These are phyloP conservation scores for Amesomyces nigricolor DNA, from an alignment of 2,329 filamentous ascomycete species.

Conservation along the genomic window DNA sequence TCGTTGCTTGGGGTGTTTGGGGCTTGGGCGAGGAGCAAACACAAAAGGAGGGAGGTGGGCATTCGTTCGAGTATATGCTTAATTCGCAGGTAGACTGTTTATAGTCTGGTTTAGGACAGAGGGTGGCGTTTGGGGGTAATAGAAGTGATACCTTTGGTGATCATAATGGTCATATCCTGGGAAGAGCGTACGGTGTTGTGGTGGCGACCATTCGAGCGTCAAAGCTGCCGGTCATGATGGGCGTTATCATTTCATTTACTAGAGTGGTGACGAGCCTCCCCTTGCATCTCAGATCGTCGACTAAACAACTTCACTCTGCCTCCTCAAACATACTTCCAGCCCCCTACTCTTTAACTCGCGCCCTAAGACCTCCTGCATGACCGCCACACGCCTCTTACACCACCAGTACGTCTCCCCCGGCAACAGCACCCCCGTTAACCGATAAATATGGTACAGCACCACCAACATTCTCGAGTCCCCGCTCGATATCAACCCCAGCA, in stretches of 20 bases:
- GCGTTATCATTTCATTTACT: slow-evolving; percentile 3
- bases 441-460: slow-evolving; percentile 29
- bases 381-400: slow-evolving; percentile 21
- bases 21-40: no score
- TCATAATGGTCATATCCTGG: no score
- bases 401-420: slow-evolving; percentile 26
- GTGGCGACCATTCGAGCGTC: slow-evolving; percentile 18
- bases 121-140: neutral
- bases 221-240: slow-evolving; percentile 23
- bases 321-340: slow-evolving; percentile 23
- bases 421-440: slow-evolving; percentile 22
- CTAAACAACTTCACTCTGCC: slow-evolving; percentile 9
- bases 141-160: neutral
- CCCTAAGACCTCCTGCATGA: slow-evolving; percentile 23
- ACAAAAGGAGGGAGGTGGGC: no score
- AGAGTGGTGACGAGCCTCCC: neutral
- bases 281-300: neutral
- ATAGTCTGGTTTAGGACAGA: neutral
- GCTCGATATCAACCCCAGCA: slow-evolving; percentile 23
- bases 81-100: neutral
- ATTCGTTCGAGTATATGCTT: neutral
- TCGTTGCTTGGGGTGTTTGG: no score
- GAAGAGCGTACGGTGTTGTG: no score
- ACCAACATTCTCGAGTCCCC: slow-evolving; percentile 29
- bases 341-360: slow-evolving; percentile 20